These are phyloP conservation scores for Trichoderma pleuroti DNA, from an alignment of 2,329 filamentous ascomycete species.

Conservation along the genomic window DNA sequence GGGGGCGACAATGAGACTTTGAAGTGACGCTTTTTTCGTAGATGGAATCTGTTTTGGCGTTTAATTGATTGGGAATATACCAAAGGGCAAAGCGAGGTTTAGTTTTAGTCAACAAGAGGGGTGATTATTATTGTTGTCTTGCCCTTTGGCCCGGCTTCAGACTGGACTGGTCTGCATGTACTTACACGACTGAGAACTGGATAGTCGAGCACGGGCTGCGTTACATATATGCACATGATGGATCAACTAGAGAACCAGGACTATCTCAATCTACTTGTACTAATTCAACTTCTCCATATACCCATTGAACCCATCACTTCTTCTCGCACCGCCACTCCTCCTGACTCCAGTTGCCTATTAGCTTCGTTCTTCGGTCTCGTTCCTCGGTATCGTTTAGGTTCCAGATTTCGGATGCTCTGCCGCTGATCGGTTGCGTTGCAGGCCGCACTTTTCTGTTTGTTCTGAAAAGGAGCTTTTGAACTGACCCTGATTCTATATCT, in stretches of 20 bases:
- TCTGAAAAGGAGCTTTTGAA: neutral
- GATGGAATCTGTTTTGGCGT: neutral
- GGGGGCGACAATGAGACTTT: too few species aligned
- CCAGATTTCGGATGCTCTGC: neutral
- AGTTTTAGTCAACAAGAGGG: neutral
- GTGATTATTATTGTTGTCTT: neutral
- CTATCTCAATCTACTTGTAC: neutral
- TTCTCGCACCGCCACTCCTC: neutral
- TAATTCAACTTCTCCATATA: too few species aligned
- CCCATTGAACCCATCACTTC: neutral
- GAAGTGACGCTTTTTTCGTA: neutral
- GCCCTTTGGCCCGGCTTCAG: neutral
- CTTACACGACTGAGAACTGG: neutral
- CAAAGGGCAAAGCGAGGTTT: too few species aligned
- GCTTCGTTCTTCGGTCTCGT: conserved; percentile 5
- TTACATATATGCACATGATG: neutral
- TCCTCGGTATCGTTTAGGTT: conserved; percentile 21
- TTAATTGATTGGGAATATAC: neutral
- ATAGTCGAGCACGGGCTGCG: neutral
- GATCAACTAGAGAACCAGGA: neutral
- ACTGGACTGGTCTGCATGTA: too few species aligned
- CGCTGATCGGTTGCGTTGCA: neutral
- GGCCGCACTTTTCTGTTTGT: neutral
- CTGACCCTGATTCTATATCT: neutral
- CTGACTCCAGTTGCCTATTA: neutral